Evolutionary conservation across 2,329 filamentous ascomycete genomes (phyloP).

Genomic region (Metarhizium anisopliae): DNA sequence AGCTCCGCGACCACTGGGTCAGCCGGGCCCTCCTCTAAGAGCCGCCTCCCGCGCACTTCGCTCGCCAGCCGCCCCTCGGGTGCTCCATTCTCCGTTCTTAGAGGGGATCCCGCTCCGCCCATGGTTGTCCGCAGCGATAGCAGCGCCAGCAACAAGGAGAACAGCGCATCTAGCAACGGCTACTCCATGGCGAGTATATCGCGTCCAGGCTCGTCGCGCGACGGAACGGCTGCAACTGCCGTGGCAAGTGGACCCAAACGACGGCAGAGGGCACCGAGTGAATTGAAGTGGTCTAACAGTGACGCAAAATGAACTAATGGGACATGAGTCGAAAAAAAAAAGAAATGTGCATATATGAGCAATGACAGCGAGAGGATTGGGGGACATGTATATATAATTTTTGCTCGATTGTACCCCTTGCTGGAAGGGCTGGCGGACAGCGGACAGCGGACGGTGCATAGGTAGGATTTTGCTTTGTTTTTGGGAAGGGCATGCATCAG

Average conservation of each 20-base stretch:
- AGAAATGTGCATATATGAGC: not conserved
- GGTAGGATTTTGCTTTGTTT: not conserved
- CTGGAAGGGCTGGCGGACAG: too few relatives aligned
- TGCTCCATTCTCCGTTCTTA: constrained; percentile 9
- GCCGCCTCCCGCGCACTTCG: constrained; percentile 30
- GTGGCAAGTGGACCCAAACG: constrained; percentile 14
- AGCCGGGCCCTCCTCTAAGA: constrained; percentile 18
- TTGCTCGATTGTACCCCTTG: too few relatives aligned
- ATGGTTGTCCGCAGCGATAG: constrained; percentile 30
- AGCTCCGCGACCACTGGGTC: constrained; percentile 6
- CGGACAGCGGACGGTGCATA: not conserved
- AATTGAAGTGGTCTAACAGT: constrained; percentile 16
- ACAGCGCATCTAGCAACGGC: constrained; percentile 9
- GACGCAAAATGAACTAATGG: constrained; percentile 5
- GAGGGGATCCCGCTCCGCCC: constrained; percentile 13
- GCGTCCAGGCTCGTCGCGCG: constrained; percentile 1
- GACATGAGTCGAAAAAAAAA: not conserved
- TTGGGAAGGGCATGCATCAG: not conserved
- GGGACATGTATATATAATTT: not conserved
- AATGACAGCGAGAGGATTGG: not conserved
- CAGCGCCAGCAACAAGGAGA: constrained; percentile 31
- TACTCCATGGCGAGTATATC: not conserved
- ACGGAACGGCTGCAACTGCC: constrained; percentile 3
- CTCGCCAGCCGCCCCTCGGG: constrained; percentile 17
- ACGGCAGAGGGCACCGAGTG: constrained; percentile 16